Base-by-base conservation (phyloP, 768 basidiomycete species). In the Scleroderma citrinum region DNA sequence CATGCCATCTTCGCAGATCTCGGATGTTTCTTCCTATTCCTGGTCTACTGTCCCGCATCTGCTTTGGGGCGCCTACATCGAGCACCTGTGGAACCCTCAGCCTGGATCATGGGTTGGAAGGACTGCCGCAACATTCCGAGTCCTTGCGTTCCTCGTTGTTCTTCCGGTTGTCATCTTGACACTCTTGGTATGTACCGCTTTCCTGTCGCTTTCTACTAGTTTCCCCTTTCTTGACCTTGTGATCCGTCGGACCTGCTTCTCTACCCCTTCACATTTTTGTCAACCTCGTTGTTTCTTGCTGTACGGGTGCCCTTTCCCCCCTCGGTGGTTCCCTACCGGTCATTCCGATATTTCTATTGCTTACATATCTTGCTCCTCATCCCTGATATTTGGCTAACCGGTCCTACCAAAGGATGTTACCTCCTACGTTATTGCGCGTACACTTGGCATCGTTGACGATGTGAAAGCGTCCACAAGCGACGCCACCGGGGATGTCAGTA, bases 381-480 rank as follows among this genome's bases (percentile, higher is more conserved):
- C 23, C 7, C 40, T 30, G 43, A 19, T 39, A 19, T 10, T 32
- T 20, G 30, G 14, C 43, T 44, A 17, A 44, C 30, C 7, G 17
- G 17, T 5, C 43, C 42, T 31, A 17, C 17, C 20, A 32, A 20
- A 91, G 88, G 88, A 92, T 63, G 80, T 91, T 47, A 72, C 80
- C 2, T 87, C 89, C 17, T 92, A 91, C 58, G 80, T 82, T 49
- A 86, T 92, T 60, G 89, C 85, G 12, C 82, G 88, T 50, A 90
- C 87, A 6, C 75, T 92, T 44, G 88, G 87, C 30, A 76, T 87
- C 46, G 76, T 87, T 54, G 87, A 88, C 65, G 77, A 78, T 51
- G 80, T 82, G 45, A 83, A 82, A 61, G 84, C 86, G 0, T 83
- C 85, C 12, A 87, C 85, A 21, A 80, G 76, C 63, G 85, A 84